Conservation (phyloP, 2,329 filamentous ascomycete genomes). For the Cladophialophora yegresii region DNA sequence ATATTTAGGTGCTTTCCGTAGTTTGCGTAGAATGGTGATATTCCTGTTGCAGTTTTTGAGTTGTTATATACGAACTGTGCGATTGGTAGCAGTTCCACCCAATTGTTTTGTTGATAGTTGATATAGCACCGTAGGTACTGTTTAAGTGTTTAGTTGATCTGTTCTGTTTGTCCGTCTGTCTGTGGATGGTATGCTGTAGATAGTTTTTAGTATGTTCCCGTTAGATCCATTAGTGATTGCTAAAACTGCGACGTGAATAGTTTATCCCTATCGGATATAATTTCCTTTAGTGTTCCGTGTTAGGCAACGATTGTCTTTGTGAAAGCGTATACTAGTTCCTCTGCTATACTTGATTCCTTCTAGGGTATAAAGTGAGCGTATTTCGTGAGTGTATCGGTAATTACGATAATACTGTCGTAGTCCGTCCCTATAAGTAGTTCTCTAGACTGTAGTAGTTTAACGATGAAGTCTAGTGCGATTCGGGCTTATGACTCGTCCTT, state of each 20-base stretch:
- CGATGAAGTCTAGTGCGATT: too few species aligned
- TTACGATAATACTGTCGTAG: too few species aligned
- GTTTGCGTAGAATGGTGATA: conserved; percentile 22
- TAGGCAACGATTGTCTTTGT: background rate
- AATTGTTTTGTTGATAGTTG: conserved; percentile 1
- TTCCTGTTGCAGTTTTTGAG: background rate
- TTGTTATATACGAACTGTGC: background rate
- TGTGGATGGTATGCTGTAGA: conserved; percentile 21
- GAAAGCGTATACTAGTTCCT: conserved; percentile 3
- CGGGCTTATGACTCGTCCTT: too few species aligned
- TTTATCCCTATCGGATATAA: background rate
- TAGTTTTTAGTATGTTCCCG: conserved; percentile 20
- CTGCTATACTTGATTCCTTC: background rate
- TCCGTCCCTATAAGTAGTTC: conserved; percentile 1
- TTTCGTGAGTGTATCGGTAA: too few species aligned
- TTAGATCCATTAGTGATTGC: background rate
- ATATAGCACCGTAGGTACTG: conserved; percentile 1
- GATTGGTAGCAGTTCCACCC: background rate
- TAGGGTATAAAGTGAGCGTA: conserved; percentile 1
- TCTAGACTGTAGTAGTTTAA: conserved; percentile 1
- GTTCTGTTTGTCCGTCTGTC: too few species aligned
- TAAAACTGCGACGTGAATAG: conserved; percentile 3
- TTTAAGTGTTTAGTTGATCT: background rate
- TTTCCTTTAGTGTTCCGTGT: background rate
- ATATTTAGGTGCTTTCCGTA: conserved; percentile 6